Evolutionary conservation across 164 flowering plant genomes (phyloP).

Genomic region (Magnolia changhungtana): DNA sequence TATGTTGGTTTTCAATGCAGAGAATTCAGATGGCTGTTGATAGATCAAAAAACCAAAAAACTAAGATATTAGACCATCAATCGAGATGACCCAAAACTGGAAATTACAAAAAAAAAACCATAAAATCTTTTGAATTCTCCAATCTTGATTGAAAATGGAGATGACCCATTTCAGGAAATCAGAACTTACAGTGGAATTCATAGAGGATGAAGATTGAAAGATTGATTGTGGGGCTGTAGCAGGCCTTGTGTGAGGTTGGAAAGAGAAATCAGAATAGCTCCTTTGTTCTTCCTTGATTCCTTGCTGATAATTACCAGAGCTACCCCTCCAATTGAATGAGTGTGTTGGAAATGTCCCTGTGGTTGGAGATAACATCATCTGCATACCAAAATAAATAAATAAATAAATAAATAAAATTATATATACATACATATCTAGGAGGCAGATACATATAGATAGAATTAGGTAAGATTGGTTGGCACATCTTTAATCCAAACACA

Average conservation of each 20-base stretch:
- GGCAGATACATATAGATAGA: not conserved
- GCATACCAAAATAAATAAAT: conserved; percentile 8
- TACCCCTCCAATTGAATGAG: conserved; percentile 37
- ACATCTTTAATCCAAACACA: not conserved
- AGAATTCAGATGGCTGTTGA: conserved; percentile 25
- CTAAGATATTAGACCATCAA: not conserved
- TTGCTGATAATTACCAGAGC: conserved; percentile 24
- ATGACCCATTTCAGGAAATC: not conserved
- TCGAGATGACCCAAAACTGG: not conserved
- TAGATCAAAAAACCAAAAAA: not conserved
- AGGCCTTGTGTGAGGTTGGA: conserved; percentile 50
- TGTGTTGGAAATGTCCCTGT: conserved; percentile 48
- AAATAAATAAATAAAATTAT: not conserved
- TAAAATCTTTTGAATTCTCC: not conserved
- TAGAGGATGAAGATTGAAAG: conserved; percentile 35
- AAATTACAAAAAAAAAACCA: not conserved
- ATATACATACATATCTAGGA: not conserved
- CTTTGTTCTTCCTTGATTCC: conserved; percentile 34
- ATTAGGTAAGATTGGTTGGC: not conserved
- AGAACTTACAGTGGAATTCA: conserved; percentile 33
- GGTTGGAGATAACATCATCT: conserved; percentile 74
- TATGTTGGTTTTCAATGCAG: conserved; percentile 13
- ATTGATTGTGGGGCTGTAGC: conserved; percentile 20
- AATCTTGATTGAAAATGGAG: not conserved
- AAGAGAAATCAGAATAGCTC: conserved; percentile 47